Base-by-base conservation (phyloP, 2,329 filamentous ascomycete species). In the Phialophora verrucosa region DNA sequence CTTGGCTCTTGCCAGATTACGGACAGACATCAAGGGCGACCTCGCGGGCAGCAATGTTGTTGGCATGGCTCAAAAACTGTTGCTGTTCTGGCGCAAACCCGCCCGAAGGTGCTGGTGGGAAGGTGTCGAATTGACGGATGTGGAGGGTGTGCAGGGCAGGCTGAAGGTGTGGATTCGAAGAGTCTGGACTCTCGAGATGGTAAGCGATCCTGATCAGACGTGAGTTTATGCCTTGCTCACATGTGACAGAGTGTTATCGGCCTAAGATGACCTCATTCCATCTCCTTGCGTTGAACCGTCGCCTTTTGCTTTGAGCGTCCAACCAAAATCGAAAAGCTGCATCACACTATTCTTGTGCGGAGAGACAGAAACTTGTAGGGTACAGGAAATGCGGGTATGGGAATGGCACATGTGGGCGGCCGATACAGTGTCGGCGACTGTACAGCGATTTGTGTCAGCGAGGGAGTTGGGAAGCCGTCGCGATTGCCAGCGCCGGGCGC, bases 21-120 rank as follows among this genome's bases (percentile, higher is more conserved):
- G 95, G 62, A 98, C 93, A 67, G 95, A 98, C 74, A 93, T 96
- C 74, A 89, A 83, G 69, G 86, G 92, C 62, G 92, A 93, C 73
- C 83, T 91, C 59, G 88, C 85, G 72, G 93, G 89, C 74, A 87
- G 82, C 74, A 89, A 87, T 76, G 91, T 92, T 0, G 92, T 98
- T 20, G 94, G 94, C 60, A 99, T 99, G 95, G 95, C 95, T 12
- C 95, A 99, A 79, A 99, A 99, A 81, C 86, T 99, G 55, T 85
- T 99, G 14, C 85, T 99, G 3, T 99, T 99, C 83, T 99, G 95
- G 95, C 88, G 95, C 71, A 99, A 99, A 80, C 95, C 95, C 17
- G 95, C 95, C 14, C 85, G 95, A 68, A 87, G 95, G 77, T 99
- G 95, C 83, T 99, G 95, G 95, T 99, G 95, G 95, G 95, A 99